Conservation (phyloP, 2,329 filamentous ascomycete genomes). For the Fusarium sp. region DNA sequence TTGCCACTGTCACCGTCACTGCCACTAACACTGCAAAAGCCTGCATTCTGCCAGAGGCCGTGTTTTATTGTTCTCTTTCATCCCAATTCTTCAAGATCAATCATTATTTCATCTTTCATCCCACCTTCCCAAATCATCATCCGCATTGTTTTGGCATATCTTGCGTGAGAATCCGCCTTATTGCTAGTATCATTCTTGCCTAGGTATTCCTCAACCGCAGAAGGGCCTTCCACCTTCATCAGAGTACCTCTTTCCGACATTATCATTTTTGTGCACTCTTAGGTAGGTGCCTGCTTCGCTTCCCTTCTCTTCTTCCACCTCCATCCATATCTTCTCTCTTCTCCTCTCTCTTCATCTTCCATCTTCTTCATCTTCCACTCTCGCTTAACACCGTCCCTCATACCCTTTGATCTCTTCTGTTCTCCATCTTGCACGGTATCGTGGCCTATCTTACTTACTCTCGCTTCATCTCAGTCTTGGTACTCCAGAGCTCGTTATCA, state of each 20-base stretch:
- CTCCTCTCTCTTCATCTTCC: constrained; percentile 25
- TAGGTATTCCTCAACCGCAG: constrained; percentile 7
- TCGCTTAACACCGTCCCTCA: constrained; percentile 52
- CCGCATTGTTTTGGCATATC: constrained; percentile 8
- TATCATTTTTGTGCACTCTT: constrained; percentile 28
- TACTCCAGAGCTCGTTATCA: constrained; percentile 57
- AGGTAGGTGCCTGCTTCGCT: constrained; percentile 35
- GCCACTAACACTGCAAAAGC: neutral
- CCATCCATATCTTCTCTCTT: constrained; percentile 8
- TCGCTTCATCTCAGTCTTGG: constrained; percentile 67
- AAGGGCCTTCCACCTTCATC: constrained; percentile 22
- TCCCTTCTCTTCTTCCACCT: constrained; percentile 6
- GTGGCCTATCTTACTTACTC: constrained; percentile 69
- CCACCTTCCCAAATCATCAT: constrained; percentile 7
- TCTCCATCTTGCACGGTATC: constrained; percentile 68
- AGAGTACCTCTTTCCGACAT: constrained; percentile 33
- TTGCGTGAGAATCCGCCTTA: constrained; percentile 6
- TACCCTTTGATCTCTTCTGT: constrained; percentile 48
- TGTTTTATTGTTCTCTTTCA: neutral
- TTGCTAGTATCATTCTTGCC: constrained; percentile 40
- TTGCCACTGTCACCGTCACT: constrained; percentile 7
- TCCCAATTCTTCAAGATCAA: constrained; percentile 2
- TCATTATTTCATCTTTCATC: constrained; percentile 24
- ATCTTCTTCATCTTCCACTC: constrained; percentile 51
- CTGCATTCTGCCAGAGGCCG: neutral